These are phyloP conservation scores for Lactifluus pinguis DNA, from an alignment of 768 basidiomycete species.

Conservation along the genomic window DNA sequence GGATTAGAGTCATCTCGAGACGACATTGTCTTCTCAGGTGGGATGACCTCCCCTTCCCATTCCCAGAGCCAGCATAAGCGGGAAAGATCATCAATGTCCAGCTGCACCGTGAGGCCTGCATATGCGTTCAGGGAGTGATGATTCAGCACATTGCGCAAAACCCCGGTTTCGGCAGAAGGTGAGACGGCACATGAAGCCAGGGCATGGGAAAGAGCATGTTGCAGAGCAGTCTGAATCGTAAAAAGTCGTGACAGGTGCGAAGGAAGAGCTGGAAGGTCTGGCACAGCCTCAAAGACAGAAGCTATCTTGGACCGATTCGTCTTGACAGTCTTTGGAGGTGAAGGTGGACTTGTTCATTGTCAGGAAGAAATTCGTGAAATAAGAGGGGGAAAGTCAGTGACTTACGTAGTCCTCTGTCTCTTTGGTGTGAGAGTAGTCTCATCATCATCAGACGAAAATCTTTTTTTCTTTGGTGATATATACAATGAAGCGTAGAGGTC, in stretches of 20 bases:
- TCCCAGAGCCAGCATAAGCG: constrained; percentile 87
- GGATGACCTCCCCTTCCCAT: constrained; percentile 54
- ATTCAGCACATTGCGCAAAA: constrained; percentile 71
- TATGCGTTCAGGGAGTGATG: constrained; percentile 64
- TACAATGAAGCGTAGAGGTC: constrained; percentile 52
- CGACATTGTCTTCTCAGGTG: constrained; percentile 17
- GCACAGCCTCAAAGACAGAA: constrained; percentile 17
- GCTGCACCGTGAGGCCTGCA: constrained; percentile 52
- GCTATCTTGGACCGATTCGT: constrained; percentile 24
- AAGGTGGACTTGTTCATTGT: constrained; percentile 35
- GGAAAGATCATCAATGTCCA: constrained; percentile 59
- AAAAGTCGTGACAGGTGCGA: constrained; percentile 51
- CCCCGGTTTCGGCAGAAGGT: constrained; percentile 64
- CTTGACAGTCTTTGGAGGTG: constrained; percentile 43
- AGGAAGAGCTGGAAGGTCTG: constrained; percentile 35
- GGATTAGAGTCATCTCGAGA: constrained; percentile 24
- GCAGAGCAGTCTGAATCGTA: constrained; percentile 57
- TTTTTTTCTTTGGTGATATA: constrained; percentile 65
- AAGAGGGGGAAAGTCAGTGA: constrained; percentile 5
- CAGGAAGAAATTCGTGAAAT: not conserved
- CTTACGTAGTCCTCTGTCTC: constrained; percentile 50
- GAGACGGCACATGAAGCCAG: constrained; percentile 76
- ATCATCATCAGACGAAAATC: constrained; percentile 40
- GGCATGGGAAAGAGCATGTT: constrained; percentile 78
- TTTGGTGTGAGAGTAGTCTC: constrained; percentile 57